phyloP scores from a whole-genome alignment of 2,329 filamentous ascomycete species.

The Fusarium zealandicum region DNA sequence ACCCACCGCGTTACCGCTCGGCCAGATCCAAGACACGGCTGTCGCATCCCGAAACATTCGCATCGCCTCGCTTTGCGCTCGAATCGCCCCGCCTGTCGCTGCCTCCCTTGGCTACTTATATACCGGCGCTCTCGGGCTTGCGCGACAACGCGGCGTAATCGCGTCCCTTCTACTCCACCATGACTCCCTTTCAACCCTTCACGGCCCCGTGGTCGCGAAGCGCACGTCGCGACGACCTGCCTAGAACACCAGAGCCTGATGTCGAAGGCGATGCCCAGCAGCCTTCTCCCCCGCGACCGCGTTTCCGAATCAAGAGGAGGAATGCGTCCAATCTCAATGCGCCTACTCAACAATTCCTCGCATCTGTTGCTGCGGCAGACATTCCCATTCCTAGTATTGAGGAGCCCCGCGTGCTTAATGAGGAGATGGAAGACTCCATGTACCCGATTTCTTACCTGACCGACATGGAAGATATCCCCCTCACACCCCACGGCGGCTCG shows the following conservation, averaged over 20 bases:
- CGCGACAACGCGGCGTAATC: slow-evolving; percentile 24
- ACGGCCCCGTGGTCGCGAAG: slow-evolving; percentile 54
- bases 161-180: slow-evolving; percentile 42
- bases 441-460: slow-evolving; percentile 48
- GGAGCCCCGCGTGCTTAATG: slow-evolving; percentile 56
- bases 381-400: slow-evolving; percentile 71
- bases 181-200: slow-evolving; percentile 57
- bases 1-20: slow-evolving; percentile 16
- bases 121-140: slow-evolving; percentile 8
- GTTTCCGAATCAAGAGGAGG: slow-evolving; percentile 63
- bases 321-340: slow-evolving; percentile 60
- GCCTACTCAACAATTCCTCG: slow-evolving; percentile 71
- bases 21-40: slow-evolving; percentile 35
- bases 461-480: slow-evolving; percentile 44
- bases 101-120: slow-evolving; percentile 28
- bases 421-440: slow-evolving; percentile 52
- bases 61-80: slow-evolving; percentile 24
- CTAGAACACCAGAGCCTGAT: slow-evolving; percentile 62
- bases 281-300: slow-evolving; percentile 60
- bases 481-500: slow-evolving; percentile 44
- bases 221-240: slow-evolving; percentile 50
- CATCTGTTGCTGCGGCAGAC: slow-evolving; percentile 70
- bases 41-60: slow-evolving; percentile 37
- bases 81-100: slow-evolving; percentile 10
- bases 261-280: slow-evolving; percentile 47